Percentiles rank a stretch among this genome's conserved stretches.
These are phyloP conservation scores for Neurospora sp. DNA, from an alignment of 2,329 filamentous ascomycete genomes.

Conservation along the genomic window DNA sequence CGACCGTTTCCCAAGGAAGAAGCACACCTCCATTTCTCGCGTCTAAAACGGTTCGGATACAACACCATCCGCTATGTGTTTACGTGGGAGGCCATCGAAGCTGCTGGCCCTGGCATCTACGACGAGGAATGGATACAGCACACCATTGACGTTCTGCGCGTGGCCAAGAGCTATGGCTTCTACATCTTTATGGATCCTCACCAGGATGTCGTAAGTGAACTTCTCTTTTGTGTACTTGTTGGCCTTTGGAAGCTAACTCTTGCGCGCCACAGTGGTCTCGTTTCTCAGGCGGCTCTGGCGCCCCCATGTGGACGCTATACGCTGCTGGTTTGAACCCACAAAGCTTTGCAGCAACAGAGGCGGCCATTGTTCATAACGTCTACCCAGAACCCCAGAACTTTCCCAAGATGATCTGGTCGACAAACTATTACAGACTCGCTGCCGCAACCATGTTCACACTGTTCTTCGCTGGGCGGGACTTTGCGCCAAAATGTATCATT, in stretches of 20 bases:
- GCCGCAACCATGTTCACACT: slow-evolving; percentile 88
- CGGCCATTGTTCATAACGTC: slow-evolving; percentile 89
- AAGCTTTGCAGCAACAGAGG: slow-evolving; percentile 77
- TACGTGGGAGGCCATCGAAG: slow-evolving; percentile 98
- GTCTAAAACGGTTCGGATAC: slow-evolving; percentile 82
- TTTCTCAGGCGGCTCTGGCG: slow-evolving; percentile 87
- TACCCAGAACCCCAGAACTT: slow-evolving; percentile 77
- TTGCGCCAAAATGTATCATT: slow-evolving; percentile 92
- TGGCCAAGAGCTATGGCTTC: slow-evolving; percentile 85
- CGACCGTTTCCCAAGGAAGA: slow-evolving; percentile 78
- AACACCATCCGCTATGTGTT: slow-evolving; percentile 96
- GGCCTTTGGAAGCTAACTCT: slow-evolving; percentile 5
- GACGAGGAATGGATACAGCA: slow-evolving; percentile 91
- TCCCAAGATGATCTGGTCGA: slow-evolving; percentile 99
- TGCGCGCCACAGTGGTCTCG: slow-evolving; percentile 66
- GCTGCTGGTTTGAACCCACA: slow-evolving; percentile 84
- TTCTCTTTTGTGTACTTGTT: neutral
- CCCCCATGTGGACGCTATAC: slow-evolving; percentile 96
- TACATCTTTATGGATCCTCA: slow-evolving; percentile 98
- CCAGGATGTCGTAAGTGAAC: slow-evolving; percentile 73
- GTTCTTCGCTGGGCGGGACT: slow-evolving; percentile 84
- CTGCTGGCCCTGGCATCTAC: slow-evolving; percentile 80
- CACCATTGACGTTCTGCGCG: slow-evolving; percentile 73
- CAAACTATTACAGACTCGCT: slow-evolving; percentile 84
- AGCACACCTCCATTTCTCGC: slow-evolving; percentile 75